A percentile compares a stretch with the other conserved stretches of the same genome.
Conservation (phyloP, 164 flowering plant species). For the Umbilicus rupestris region DNA sequence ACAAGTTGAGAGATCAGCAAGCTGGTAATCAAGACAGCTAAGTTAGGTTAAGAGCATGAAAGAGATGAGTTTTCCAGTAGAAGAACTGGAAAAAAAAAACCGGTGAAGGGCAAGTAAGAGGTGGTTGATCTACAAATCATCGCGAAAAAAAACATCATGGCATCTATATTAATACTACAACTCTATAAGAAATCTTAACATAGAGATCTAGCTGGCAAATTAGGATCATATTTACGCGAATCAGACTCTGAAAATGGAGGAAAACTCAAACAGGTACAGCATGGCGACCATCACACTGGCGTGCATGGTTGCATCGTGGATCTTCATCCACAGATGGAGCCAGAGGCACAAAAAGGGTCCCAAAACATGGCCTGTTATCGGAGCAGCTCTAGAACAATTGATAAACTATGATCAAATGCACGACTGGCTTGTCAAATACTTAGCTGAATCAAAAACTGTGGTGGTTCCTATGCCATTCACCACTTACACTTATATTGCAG, state of each 20-base stretch:
- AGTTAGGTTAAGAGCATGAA: constrained; percentile 4
- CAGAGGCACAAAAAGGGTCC: constrained; percentile 72
- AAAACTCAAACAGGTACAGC: constrained; percentile 11
- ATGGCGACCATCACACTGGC: constrained; percentile 19
- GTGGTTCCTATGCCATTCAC: constrained; percentile 84
- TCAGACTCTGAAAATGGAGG: not conserved
- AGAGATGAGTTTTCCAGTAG: not conserved
- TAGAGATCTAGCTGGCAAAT: not conserved
- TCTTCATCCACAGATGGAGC: constrained; percentile 57
- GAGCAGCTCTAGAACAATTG: constrained; percentile 79
- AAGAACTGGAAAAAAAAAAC: not conserved
- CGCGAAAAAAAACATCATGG: not conserved
- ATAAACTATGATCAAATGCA: constrained; percentile 78
- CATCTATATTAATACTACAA: not conserved
- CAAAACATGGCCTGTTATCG: constrained; percentile 86
- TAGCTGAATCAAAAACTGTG: constrained; percentile 44
- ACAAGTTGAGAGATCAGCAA: no score
- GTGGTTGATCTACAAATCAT: not conserved
- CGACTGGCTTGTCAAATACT: constrained; percentile 71
- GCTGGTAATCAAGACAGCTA: no score
- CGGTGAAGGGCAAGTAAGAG: not conserved
- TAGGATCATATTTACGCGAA: not conserved
- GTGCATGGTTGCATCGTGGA: constrained; percentile 38
- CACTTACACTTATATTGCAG: constrained; percentile 82
- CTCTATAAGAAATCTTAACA: not conserved